Evolutionary conservation across 441 rosid species (phyloP), one percentile per base, ranked within the genome.

Genomic region (Croton laevigatus): DNA sequence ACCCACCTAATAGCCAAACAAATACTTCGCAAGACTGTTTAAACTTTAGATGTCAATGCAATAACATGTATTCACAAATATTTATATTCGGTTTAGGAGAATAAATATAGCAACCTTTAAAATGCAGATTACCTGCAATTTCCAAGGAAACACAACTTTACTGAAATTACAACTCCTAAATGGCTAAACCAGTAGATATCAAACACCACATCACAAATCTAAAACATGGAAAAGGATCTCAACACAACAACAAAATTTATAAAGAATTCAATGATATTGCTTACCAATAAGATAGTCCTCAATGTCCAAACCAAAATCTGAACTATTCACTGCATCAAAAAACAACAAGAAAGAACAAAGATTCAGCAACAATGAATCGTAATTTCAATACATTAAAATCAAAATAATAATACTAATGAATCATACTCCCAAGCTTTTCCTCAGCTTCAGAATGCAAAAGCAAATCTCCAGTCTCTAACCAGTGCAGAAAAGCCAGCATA

Each of bases 261-360:
- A 12, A 27, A 40, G 51, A 74, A n/a, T 52, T 23, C 49, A 65
- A 63, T 70, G 66, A 27, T 27, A 27, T 27, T 22, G 81, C 91
- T 72, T 76, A 89, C 98, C 97, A 74, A 86, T 76, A 65, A 91
- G 96, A 81, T 91, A 94, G 78, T 94, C 98, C 83, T 91, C 97
- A 12, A 88, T 74, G 76, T 94, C 97, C 86, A 94, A 78, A 46
- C 84, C 79, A 73, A 90, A 89, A 72, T 85, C 91, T 17, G 87
- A 72, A 78, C 76, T 72, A 69, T 84, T 88, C 85, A 92, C 99
- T 94, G 89, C 76, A 79, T 38, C 58, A 37, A 7, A 71, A 72
- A n/a, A 62, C 79, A 73, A 20, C 46, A 65, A 37, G 5, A 71
- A 73, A n/a, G 60, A 81, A 73, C n/a, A 17, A 62, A 57, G 52